Conservation (phyloP, 495 filamentous ascomycete species). For the Usnea hakonensis region DNA sequence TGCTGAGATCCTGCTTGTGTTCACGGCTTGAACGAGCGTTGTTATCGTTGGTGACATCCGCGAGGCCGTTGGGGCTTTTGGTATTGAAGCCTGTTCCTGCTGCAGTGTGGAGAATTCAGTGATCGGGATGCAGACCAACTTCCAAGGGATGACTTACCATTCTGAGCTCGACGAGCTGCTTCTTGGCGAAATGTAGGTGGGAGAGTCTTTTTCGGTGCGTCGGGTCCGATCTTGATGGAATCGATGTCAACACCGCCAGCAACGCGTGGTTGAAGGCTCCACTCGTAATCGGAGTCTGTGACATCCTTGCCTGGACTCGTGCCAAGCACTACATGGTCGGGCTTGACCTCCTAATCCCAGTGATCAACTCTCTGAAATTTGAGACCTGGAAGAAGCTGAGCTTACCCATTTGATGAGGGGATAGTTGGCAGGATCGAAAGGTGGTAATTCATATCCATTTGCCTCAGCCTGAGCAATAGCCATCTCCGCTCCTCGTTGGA, state of each 20-base stretch:
- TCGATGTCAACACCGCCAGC: background rate
- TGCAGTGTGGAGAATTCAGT: background rate
- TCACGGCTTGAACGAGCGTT: background rate
- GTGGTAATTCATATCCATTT: conserved; percentile 9
- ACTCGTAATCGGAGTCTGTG: background rate
- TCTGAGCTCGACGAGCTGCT: background rate
- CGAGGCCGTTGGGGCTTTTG: background rate
- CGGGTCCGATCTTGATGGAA: background rate
- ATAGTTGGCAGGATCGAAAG: conserved; percentile 9
- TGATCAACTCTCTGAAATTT: background rate
- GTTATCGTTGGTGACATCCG: background rate
- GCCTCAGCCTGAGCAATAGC: conserved; percentile 7
- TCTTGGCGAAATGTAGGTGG: background rate
- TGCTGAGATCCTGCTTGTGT: background rate
- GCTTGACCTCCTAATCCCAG: background rate
- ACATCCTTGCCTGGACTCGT: background rate
- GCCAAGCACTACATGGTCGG: background rate
- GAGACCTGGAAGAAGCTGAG: background rate
- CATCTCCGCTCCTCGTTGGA: conserved; percentile 1
- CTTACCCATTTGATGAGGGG: background rate
- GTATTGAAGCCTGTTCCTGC: background rate
- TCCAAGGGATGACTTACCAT: background rate
- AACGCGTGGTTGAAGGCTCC: background rate
- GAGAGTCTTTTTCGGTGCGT: background rate
- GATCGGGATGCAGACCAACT: background rate